Evolutionary conservation across 345 rosid species (phyloP), one percentile per base, ranked within the genome.

Genomic region (Isatis tinctoria): DNA sequence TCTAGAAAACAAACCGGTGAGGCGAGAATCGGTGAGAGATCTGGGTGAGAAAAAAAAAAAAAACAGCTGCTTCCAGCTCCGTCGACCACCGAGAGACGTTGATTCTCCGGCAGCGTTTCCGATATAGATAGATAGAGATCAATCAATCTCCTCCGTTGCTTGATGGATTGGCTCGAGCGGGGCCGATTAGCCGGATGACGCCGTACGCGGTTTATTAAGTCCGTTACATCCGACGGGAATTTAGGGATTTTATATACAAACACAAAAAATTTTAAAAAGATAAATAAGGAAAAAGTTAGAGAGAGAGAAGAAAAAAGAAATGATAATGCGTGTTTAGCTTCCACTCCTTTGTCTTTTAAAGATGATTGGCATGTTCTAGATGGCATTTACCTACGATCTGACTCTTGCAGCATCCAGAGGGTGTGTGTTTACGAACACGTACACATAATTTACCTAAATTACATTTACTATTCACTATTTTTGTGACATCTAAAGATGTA

Each of bases 31-130:
- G 41, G 67, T 40, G 24, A 71, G 39, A 52, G 70, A 76, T 62
- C 60, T 24, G 59, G 74, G 24, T 70, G 62, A 60, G 48, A 69
- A 2, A 49, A 33, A 62, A 60, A 60, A 40, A 69, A 2, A 49
- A 33, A 62, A 60, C 30, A 22, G 57, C 80, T 76, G 70, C 49
- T 16, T 45, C 71, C 52, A 70, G 60, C 75, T 69, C 65, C 58
- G 16, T 11, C 41, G 44, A 48, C 44, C n/a, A n/a, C n/a, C n/a
- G n/a, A n/a, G n/a, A 22, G 37, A 11, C 33, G 65, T 27, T 10
- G 64, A 8, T 53, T 20, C 28, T 73, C 58, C 65, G 44, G 48
- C 48, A 51, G 3, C 41, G 65, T 11, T 65, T 36, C 60, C 51
- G 72, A 64, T 58, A 18, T 3, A 35, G 0, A 7, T 11, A 6